Evolutionary conservation across 2,329 filamentous ascomycete genomes (phyloP).

Genomic region (Epichloe festucae): DNA sequence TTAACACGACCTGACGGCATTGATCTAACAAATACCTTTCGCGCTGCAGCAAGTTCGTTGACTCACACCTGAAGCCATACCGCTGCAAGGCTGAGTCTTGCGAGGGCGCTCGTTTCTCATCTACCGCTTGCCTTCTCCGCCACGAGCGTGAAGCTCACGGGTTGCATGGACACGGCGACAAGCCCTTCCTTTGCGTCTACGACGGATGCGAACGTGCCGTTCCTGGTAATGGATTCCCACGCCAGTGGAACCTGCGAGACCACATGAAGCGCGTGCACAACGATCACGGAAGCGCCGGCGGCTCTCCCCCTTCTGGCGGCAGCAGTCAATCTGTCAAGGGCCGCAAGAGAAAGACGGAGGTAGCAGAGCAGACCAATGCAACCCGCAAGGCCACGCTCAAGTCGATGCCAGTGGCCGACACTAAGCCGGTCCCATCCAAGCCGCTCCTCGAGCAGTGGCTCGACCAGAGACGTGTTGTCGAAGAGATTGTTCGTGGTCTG

Average conservation of each 20-base stretch:
- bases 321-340: constrained; percentile 29
- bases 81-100: constrained; percentile 79
- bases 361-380: constrained; percentile 23
- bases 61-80: constrained; percentile 94
- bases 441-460: constrained; percentile 42
- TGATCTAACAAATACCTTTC: constrained; percentile 11
- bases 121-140: constrained; percentile 84
- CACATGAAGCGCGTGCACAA: constrained; percentile 95
- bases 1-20: too few species aligned
- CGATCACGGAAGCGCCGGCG: constrained; percentile 33
- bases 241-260: constrained; percentile 90
- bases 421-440: constrained; percentile 20
- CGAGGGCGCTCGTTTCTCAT: constrained; percentile 81
- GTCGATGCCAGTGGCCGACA: constrained; percentile 20
- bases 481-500: constrained; percentile 41
- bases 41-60: constrained; percentile 72
- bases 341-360: constrained; percentile 46
- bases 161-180: constrained; percentile 87
- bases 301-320: constrained; percentile 26
- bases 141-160: constrained; percentile 94
- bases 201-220: constrained; percentile 75
- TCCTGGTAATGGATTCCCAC: constrained; percentile 77
- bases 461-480: constrained; percentile 50
- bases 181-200: constrained; percentile 82
- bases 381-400: constrained; percentile 39